Conservation (phyloP, 306 rosid genomes). For the Cucurbita argyrosperma region DNA sequence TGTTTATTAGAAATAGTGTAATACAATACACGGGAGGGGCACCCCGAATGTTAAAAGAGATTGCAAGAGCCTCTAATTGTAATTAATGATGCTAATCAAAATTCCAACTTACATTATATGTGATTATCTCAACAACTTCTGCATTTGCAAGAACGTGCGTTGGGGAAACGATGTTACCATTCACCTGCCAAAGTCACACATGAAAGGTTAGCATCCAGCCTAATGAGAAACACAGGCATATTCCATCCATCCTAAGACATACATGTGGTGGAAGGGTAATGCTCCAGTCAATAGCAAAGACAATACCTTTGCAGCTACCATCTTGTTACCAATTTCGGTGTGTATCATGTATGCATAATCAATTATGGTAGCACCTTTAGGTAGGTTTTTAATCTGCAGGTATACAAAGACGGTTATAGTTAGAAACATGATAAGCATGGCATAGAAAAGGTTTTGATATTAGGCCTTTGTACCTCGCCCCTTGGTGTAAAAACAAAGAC, state of each 20-base stretch:
- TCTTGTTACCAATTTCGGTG: conserved; percentile 96
- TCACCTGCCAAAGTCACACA: conserved; percentile 46
- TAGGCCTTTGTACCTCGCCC: conserved; percentile 55
- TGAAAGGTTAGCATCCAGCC: neutral
- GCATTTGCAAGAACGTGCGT: conserved; percentile 80
- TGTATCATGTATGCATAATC: conserved; percentile 99
- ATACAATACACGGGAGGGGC: neutral
- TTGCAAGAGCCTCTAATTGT: neutral
- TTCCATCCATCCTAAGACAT: conserved; percentile 4
- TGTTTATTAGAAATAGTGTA: neutral
- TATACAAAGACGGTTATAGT: neutral
- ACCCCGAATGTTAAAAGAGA: neutral
- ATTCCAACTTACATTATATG: conserved; percentile 68
- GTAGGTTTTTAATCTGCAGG: conserved; percentile 83
- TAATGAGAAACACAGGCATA: neutral
- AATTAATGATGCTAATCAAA: neutral
- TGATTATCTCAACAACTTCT: conserved; percentile 96
- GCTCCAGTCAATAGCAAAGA: conserved; percentile 1
- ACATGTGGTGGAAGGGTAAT: conserved; percentile 8
- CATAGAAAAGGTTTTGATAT: neutral
- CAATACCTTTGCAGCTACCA: conserved; percentile 95
- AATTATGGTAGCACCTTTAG: conserved; percentile 83
- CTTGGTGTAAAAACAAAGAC: conserved; percentile 96
- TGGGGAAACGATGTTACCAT: conserved; percentile 87
- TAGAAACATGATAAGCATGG: neutral